phyloP scores from a whole-genome alignment of 179 eudicot species.

The Silene vulgaris region DNA sequence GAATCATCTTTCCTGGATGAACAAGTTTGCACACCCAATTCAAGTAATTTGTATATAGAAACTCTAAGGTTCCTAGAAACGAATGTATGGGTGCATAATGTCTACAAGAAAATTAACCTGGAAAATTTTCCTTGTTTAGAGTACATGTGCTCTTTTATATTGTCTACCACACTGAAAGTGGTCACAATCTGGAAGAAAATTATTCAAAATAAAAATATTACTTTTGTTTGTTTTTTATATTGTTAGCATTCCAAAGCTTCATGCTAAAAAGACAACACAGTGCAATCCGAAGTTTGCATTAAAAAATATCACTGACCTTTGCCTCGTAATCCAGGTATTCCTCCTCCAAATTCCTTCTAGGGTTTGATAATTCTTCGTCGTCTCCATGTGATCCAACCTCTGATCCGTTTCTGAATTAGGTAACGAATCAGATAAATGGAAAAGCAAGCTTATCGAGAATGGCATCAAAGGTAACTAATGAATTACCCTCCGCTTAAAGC shows the following conservation, averaged over 20 bases:
- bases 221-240: not conserved
- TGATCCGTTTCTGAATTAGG: conserved; percentile 35
- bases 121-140: conserved; percentile 52
- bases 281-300: not conserved
- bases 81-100: not conserved
- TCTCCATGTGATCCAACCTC: conserved; percentile 35
- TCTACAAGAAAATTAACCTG: conserved; percentile 40
- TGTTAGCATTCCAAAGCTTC: not conserved
- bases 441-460: not conserved
- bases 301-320: conserved; percentile 45
- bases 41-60: not conserved
- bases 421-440: conserved; percentile 14
- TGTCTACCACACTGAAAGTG: conserved; percentile 92
- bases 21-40: conserved; percentile 5
- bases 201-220: not conserved
- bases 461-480: not conserved
- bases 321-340: conserved; percentile 86
- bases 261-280: not conserved
- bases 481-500: conserved; percentile 65
- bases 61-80: not conserved
- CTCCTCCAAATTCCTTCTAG: conserved; percentile 78
- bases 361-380: conserved; percentile 43
- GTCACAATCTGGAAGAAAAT: conserved; percentile 64
- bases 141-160: conserved; percentile 86
- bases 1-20: conserved; percentile 67